Evolutionary conservation across 306 rosid genomes (phyloP).

Genomic region (Carpinus viminea): DNA sequence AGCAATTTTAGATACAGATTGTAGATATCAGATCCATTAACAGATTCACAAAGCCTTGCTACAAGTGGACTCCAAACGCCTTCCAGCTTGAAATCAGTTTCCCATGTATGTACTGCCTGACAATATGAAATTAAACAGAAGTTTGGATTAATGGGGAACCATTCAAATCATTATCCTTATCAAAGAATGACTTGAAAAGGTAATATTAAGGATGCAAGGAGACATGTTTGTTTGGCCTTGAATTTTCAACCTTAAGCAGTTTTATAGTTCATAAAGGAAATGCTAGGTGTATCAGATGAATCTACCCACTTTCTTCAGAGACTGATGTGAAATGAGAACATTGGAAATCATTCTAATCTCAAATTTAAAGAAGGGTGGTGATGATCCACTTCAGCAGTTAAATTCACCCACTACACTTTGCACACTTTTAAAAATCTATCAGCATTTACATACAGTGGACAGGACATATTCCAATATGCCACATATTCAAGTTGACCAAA

Average conservation of each 20-base stretch:
- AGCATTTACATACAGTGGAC: not conserved
- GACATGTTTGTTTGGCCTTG: not conserved
- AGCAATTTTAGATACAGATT: constrained; percentile 64
- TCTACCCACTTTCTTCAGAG: not conserved
- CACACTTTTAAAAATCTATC: not conserved
- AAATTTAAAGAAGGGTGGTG: not conserved
- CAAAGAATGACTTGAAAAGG: constrained; percentile 18
- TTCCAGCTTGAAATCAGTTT: constrained; percentile 62
- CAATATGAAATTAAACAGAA: constrained; percentile 39
- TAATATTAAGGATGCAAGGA: constrained; percentile 17
- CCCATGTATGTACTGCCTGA: constrained; percentile 75
- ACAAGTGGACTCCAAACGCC: constrained; percentile 91
- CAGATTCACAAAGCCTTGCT: constrained; percentile 47
- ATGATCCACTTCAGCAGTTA: not conserved
- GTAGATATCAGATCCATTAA: constrained; percentile 67
- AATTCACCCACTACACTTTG: not conserved
- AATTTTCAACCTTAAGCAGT: not conserved
- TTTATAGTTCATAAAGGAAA: not conserved
- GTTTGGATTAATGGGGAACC: constrained; percentile 25
- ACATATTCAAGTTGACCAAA: no score
- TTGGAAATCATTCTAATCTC: not conserved
- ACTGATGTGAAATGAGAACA: not conserved
- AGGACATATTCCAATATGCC: no score
- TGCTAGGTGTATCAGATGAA: not conserved
- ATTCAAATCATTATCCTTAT: constrained; percentile 2